Evolutionary conservation across 257 asterid genomes (phyloP), one percentile per base, ranked within the genome.

Genomic region (Petrea volubilis): DNA sequence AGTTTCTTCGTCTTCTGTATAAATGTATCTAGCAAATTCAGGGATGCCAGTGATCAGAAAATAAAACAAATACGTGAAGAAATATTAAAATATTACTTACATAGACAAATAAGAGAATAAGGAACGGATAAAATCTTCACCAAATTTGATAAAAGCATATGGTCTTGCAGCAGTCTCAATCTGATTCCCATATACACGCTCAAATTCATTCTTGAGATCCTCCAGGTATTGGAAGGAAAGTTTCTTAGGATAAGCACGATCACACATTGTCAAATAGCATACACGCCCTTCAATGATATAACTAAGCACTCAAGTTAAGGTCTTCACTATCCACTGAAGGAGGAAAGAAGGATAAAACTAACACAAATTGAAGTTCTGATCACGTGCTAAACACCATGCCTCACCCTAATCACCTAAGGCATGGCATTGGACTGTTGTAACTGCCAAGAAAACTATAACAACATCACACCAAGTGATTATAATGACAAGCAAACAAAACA

Each of bases 141-240:
- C 97, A 81, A 93, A 93, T 79, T 93, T 91, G 76, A 93, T 93
- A 72, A 93, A 93, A 59, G 97, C 97, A 81, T 93, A 93, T 14
- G 98, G 98, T 75, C 98, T 91, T 61, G 96, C 98, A 74, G 97
- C 98, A 66, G 98, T 93, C 85, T 93, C 98, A 34, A 83, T 88
- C 89, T 91, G 97, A 81, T 81, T 87, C 64, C 89, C 96, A 72
- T 89, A 89, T 43, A 84, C 81, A 63, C 84, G 91, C 83, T 89
- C 98, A 77, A 93, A 93, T 81, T 93, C 98, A 77, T 80, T 93
- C 90, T 85, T 91, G 23, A 93, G 91, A 82, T 91, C 98, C 84
- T 93, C 98, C 67, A 93, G 87, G 79, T 93, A 93, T 74, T 93
- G 98, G 73, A 84, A 93, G 44, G 97, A 79, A 44, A 93, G 98